These are phyloP conservation scores for Colletotrichum sp. DNA, from an alignment of 2,329 filamentous ascomycete species.

Conservation along the genomic window DNA sequence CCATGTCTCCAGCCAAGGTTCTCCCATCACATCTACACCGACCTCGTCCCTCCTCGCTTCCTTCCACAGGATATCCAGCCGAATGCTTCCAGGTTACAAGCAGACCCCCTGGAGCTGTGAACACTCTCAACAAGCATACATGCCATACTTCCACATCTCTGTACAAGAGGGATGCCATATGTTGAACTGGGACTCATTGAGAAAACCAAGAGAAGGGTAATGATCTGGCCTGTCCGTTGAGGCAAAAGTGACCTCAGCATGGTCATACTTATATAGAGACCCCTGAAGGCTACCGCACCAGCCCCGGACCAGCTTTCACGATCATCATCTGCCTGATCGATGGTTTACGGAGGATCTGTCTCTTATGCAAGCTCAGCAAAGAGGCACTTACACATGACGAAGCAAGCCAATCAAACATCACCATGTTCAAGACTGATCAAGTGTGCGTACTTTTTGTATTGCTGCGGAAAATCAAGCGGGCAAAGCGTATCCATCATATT, in stretches of 20 bases:
- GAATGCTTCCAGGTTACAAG: not conserved
- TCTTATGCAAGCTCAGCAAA: too few species aligned
- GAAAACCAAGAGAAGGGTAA: rapidly evolving
- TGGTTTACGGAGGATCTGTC: too few species aligned
- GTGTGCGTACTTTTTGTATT: conserved; percentile 16
- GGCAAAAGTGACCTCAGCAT: rapidly evolving
- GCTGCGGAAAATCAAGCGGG: conserved; percentile 3
- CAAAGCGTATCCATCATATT: conserved; percentile 1
- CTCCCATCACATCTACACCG: not conserved
- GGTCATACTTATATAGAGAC: too few species aligned
- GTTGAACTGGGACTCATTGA: too few species aligned
- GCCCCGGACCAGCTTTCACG: too few species aligned
- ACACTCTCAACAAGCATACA: not conserved
- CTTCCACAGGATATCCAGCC: not conserved
- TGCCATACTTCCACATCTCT: too few species aligned
- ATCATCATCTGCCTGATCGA: too few species aligned
- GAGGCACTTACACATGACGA: not conserved
- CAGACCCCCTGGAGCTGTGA: rapidly evolving
- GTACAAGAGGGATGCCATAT: too few species aligned
- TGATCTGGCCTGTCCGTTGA: too few species aligned
- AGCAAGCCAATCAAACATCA: not conserved
- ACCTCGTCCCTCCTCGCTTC: not conserved
- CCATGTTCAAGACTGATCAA: not conserved
- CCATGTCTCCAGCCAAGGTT: rapidly evolving
- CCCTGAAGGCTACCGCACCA: too few species aligned